Evolutionary conservation across 805 yeast species (phyloP).

Genomic region (Cyberlindnera maclurae): DNA sequence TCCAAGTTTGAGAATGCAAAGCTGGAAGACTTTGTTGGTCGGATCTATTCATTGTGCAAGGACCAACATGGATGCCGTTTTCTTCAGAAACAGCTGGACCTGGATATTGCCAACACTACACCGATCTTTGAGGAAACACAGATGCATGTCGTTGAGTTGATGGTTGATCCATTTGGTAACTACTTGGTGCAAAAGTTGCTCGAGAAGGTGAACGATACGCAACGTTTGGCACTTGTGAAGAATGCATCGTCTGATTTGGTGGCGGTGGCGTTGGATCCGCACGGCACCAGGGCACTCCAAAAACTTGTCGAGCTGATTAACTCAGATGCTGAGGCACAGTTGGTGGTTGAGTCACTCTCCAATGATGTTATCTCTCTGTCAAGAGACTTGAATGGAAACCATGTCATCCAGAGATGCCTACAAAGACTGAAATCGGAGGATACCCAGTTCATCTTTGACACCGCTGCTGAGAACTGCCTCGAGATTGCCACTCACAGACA

Average conservation of each 20-base stretch:
- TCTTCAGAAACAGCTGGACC: slow-evolving; percentile 78
- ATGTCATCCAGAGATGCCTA: slow-evolving; percentile 89
- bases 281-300: slow-evolving; percentile 94
- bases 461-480: slow-evolving; percentile 65
- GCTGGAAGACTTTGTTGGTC: slow-evolving; percentile 62
- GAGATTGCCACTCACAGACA: slow-evolving; percentile 92
- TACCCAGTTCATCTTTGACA: slow-evolving; percentile 83
- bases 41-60: slow-evolving; percentile 74
- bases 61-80: slow-evolving; percentile 97
- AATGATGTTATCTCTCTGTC: slow-evolving; percentile 74
- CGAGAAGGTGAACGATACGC: slow-evolving; percentile 64
- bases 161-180: slow-evolving; percentile 97
- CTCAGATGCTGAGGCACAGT: slow-evolving; percentile 61
- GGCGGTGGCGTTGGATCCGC: slow-evolving; percentile 82
- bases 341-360: slow-evolving; percentile 52
- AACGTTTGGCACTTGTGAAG: slow-evolving; percentile 60
- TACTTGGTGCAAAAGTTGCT: slow-evolving; percentile 86
- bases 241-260: slow-evolving; percentile 70
- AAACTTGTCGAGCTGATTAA: slow-evolving; percentile 79
- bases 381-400: slow-evolving; percentile 92
- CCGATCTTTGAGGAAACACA: slow-evolving; percentile 77
- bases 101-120: slow-evolving; percentile 54
- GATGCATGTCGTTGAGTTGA: slow-evolving; percentile 72
- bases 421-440: slow-evolving; percentile 61
- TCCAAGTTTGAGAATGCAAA: slow-evolving; percentile 61